phyloP scores from a whole-genome alignment of 2,329 filamentous ascomycete genomes.

The Aspergillus pseudoviridinutans region DNA sequence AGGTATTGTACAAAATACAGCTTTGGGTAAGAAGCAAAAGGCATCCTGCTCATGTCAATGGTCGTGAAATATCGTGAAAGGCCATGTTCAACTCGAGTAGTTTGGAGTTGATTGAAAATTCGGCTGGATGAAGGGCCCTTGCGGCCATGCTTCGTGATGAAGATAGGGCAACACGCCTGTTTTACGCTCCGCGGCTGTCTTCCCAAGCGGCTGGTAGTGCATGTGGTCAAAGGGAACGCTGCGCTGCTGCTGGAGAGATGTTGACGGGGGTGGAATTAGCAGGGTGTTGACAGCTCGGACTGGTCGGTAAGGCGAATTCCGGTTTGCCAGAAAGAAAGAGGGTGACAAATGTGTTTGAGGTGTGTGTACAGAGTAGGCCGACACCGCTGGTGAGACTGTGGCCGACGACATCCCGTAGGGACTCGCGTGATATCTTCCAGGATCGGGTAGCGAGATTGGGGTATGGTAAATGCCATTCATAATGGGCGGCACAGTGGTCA shows the following conservation, averaged over 20 bases:
- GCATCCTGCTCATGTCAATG: slow-evolving; percentile 22
- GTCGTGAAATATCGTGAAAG: slow-evolving; percentile 27
- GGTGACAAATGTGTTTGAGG: slow-evolving; percentile 75
- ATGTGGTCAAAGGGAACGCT: slow-evolving; percentile 65
- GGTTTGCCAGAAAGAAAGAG: slow-evolving; percentile 79
- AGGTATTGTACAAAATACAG: slow-evolving; percentile 16
- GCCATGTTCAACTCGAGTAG: slow-evolving; percentile 22
- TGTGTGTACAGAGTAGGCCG: slow-evolving; percentile 57
- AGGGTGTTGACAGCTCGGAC: slow-evolving; percentile 85
- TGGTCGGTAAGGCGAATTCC: slow-evolving; percentile 88
- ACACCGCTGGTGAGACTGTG: slow-evolving; percentile 64
- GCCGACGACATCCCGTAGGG: slow-evolving; percentile 52
- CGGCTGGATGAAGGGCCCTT: slow-evolving; percentile 28
- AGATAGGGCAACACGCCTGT: slow-evolving; percentile 64
- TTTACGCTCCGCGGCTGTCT: slow-evolving; percentile 60
- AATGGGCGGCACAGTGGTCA: slow-evolving; percentile 27
- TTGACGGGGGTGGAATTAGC: slow-evolving; percentile 79
- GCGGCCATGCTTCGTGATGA: slow-evolving; percentile 42
- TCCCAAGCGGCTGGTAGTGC: slow-evolving; percentile 76
- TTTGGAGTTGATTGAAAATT: slow-evolving; percentile 27
- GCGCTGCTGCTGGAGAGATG: slow-evolving; percentile 71
- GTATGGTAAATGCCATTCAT: slow-evolving; percentile 27
- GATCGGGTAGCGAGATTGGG: slow-evolving; percentile 29
- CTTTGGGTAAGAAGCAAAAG: slow-evolving; percentile 9
- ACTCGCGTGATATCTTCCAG: slow-evolving; percentile 45